Percentiles rank a stretch among this genome's conserved stretches.
phyloP scores from a whole-genome alignment of 1,284 basidiomycete species.

The Singerocomus inundabilis region DNA sequence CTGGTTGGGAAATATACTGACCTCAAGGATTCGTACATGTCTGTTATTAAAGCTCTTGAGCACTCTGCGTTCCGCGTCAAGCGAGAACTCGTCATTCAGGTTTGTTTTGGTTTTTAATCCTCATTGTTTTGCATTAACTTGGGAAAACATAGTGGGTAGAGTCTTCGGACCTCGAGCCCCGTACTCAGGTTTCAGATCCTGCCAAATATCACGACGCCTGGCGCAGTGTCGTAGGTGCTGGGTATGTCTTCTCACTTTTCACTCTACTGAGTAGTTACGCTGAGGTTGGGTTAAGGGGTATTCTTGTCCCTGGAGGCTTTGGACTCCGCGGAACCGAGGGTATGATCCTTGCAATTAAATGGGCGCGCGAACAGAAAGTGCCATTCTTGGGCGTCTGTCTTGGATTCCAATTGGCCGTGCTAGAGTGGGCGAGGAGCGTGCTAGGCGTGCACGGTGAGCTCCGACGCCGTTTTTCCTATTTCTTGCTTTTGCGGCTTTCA shows the following conservation, averaged over 20 bases:
- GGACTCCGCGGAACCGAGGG: constrained; percentile 93
- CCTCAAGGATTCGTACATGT: constrained; percentile 98
- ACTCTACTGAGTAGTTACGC: neutral
- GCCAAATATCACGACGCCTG: constrained; percentile 96
- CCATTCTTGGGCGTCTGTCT: constrained; percentile 98
- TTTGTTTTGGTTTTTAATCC: constrained; percentile 34
- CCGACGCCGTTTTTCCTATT: neutral
- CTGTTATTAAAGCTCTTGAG: constrained; percentile 95
- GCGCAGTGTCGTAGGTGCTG: constrained; percentile 88
- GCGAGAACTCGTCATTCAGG: constrained; percentile 79
- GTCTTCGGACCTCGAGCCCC: constrained; percentile 88
- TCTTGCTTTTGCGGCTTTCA: constrained; percentile 3
- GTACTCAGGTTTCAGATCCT: constrained; percentile 76
- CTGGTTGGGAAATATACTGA: constrained; percentile 98
- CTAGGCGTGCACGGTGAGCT: constrained; percentile 66
- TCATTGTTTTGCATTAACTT: constrained; percentile 7
- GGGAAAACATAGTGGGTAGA: constrained; percentile 81
- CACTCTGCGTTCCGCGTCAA: constrained; percentile 94
- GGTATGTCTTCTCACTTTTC: constrained; percentile 44
- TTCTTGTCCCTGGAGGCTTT: constrained; percentile 96
- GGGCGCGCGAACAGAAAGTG: constrained; percentile 92
- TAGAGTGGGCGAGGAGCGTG: constrained; percentile 93
- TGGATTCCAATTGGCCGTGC: constrained; percentile 96
- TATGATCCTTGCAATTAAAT: constrained; percentile 96
- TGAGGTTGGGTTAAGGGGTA: constrained; percentile 57